Evolutionary conservation across 169 alveolate species (phyloP), one percentile per base, ranked within the genome.

Genomic region (Plasmodium falciparum): DNA sequence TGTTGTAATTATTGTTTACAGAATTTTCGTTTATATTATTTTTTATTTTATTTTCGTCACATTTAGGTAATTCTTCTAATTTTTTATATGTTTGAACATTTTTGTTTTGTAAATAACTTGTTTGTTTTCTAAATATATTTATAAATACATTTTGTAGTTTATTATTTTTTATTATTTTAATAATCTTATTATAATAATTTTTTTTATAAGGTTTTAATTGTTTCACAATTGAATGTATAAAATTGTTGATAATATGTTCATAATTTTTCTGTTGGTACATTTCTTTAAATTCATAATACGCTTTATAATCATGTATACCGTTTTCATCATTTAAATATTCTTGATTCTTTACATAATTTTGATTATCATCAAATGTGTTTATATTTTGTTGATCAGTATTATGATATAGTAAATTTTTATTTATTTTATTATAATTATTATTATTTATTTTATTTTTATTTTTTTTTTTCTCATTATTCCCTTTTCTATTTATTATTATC

Each of bases 191-290:
- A 17, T 80, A 80, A 69, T 80, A 67, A 56, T 80, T 80, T 80
- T 80, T 80, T 69, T 33, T 58, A 43, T 26, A 67, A 1, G 90
- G 90, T 71, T 67, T 80, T 15, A 80, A 39, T 54, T 80, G 50
- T 67, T 69, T 80, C 39, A 80, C 78, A 69, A 80, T 80, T 12
- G 90, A 67, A 61, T 80, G 83, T 49, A 69, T 24, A 22, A 80
- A 67, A 9, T 17, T 80, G 7, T 22, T 33, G 45, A 33, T 33
- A 33, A 33, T 33, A 4, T 33, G 45, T 33, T 33, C 45, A 33
- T 33, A 33, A 33, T 33, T 61, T n/a, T n/a, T n/a, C n/a, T n/a
- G 17, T 61, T 61, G 1, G 33, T 26, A 17, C 13, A 13, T 61
- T 17, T 61, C 70, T 11, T 20, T 61, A 43, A 39, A 39, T 39